Conservation (phyloP, 352 stramenopile species). For the Globisporangium orthogonon region DNA sequence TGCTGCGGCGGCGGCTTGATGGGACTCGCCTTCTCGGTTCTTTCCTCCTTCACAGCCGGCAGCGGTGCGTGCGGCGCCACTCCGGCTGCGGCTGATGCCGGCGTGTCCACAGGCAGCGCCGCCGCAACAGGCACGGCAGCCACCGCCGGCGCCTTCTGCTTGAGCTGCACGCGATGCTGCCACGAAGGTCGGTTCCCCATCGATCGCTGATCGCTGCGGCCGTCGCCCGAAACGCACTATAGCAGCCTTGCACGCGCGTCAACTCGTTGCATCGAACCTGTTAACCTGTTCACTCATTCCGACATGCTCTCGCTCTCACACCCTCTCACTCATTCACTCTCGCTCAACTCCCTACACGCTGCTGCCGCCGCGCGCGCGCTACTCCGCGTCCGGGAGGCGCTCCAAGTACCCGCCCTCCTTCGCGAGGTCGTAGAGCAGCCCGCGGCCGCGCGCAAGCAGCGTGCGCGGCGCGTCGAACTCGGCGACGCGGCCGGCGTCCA, state of each 20-base stretch:
- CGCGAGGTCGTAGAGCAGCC: conserved; percentile 33
- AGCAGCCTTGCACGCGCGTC: too few species aligned
- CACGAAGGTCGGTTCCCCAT: conserved; percentile 13
- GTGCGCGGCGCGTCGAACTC: conserved; percentile 80
- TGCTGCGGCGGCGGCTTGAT: background rate
- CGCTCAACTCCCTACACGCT: too few species aligned
- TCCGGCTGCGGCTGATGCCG: background rate
- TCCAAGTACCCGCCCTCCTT: conserved; percentile 37
- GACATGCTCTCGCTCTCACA: too few species aligned
- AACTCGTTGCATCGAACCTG: too few species aligned
- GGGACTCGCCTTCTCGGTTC: background rate
- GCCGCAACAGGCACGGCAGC: background rate
- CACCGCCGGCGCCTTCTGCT: background rate
- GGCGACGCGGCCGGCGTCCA: conserved; percentile 88
- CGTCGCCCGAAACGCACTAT: too few species aligned
- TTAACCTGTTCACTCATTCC: too few species aligned
- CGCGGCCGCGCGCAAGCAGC: conserved; percentile 34
- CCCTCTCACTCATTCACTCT: too few species aligned
- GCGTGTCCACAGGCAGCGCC: background rate
- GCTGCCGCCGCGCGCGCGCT: background rate
- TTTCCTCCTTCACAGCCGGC: background rate
- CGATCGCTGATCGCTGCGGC: too few species aligned
- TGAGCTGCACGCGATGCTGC: background rate
- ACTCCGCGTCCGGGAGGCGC: conserved; percentile 11
- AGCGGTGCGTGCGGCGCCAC: background rate